Evolutionary conservation across 148 eudicot genomes (phyloP).

Genomic region (Agrostemma githago): DNA sequence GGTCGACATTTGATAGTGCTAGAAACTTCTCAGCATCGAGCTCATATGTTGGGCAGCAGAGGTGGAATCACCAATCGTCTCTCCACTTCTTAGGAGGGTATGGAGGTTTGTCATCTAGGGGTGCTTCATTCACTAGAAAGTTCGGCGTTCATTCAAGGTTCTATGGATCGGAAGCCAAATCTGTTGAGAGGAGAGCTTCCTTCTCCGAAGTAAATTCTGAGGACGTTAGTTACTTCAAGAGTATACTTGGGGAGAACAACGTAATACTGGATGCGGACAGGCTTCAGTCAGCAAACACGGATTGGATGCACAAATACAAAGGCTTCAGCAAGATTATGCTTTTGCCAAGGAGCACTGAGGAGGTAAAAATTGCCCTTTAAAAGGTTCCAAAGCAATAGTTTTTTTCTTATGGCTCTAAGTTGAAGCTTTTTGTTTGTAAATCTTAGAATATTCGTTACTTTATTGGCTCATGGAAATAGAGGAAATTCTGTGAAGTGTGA

Average conservation of each 20-base stretch:
- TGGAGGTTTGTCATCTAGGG: constrained; percentile 11
- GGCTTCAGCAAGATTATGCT: constrained; percentile 89
- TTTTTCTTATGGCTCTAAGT: background rate
- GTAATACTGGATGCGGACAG: constrained; percentile 80
- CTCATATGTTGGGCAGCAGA: constrained; percentile 18
- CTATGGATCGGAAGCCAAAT: constrained; percentile 46
- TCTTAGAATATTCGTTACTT: background rate
- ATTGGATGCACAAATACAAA: constrained; percentile 86
- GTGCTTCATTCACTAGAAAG: constrained; percentile 16
- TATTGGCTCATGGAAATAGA: background rate
- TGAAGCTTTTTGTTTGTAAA: background rate
- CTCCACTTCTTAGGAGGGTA: constrained; percentile 12
- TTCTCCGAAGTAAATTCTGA: constrained; percentile 59
- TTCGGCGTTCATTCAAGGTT: constrained; percentile 32
- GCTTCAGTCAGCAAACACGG: constrained; percentile 76
- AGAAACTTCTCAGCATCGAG: constrained; percentile 18
- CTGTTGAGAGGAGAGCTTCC: constrained; percentile 44
- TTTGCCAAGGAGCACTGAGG: constrained; percentile 70
- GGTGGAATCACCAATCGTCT: constrained; percentile 7
- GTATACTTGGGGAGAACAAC: constrained; percentile 65
- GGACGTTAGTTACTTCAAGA: constrained; percentile 67
- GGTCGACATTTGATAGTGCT: constrained; percentile 20
- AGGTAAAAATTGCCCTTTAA: constrained; percentile 40
- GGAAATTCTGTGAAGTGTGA: background rate
- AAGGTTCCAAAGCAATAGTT: background rate